phyloP scores from a whole-genome alignment of 164 flowering plant species.

The Houttuynia cordata region DNA sequence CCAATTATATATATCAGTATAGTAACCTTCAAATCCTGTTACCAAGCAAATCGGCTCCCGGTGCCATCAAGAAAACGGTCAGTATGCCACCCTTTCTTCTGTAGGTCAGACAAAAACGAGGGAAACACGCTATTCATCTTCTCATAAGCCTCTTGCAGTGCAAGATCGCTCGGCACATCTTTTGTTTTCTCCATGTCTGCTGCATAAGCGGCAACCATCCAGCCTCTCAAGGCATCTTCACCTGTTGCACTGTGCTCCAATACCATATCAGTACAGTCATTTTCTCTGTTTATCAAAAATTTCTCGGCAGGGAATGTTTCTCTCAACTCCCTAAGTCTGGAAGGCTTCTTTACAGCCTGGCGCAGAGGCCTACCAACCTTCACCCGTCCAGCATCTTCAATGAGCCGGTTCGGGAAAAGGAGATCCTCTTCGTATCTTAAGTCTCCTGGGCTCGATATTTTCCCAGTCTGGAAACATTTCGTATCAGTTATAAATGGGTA shows the following conservation, averaged over 20 bases:
- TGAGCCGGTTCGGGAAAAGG: constrained; percentile 58
- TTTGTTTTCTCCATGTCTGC: constrained; percentile 27
- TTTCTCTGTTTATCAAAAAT: constrained; percentile 41
- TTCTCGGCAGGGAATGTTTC: constrained; percentile 61
- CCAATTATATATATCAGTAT: no score
- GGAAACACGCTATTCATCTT: constrained; percentile 45
- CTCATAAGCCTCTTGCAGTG: constrained; percentile 48
- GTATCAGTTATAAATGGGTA: background rate
- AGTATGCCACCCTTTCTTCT: constrained; percentile 88
- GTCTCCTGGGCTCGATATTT: constrained; percentile 76
- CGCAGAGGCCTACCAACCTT: constrained; percentile 62
- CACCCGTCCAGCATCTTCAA: constrained; percentile 77
- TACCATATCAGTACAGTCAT: constrained; percentile 57
- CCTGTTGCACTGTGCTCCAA: constrained; percentile 71
- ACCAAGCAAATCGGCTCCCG: no score
- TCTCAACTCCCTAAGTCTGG: constrained; percentile 39
- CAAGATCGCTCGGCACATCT: constrained; percentile 7
- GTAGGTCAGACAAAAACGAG: constrained; percentile 50
- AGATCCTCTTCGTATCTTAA: constrained; percentile 81
- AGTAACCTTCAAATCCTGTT: no score
- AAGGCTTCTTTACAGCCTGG: constrained; percentile 44
- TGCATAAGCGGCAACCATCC: constrained; percentile 93
- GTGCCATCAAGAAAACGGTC: no score
- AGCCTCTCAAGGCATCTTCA: constrained; percentile 89
- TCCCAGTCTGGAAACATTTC: constrained; percentile 39